These are phyloP conservation scores for Solanum boliviense DNA, from an alignment of 257 asterid genomes.

Conservation along the genomic window DNA sequence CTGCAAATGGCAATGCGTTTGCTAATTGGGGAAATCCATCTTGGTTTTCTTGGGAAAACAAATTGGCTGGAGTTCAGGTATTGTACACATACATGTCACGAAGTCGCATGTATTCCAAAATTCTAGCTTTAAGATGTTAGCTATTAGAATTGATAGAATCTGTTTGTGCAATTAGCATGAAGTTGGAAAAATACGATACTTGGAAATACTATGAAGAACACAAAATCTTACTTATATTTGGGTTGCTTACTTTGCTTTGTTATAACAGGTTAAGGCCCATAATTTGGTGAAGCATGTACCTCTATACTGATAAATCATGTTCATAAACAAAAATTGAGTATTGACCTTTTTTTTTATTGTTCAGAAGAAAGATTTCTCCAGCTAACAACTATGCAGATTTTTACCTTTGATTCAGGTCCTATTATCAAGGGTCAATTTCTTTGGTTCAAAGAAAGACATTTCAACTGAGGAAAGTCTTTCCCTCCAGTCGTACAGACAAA, in stretches of 20 bases:
- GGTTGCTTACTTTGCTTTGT: neutral
- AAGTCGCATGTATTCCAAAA: neutral
- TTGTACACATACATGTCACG: neutral
- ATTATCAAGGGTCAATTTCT: constrained; percentile 44
- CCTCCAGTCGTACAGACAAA: constrained; percentile 43
- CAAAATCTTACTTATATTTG: neutral
- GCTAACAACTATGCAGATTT: neutral
- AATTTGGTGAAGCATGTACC: neutral
- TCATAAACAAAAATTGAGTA: neutral
- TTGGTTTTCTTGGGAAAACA: constrained; percentile 65
- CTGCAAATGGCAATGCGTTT: constrained; percentile 26
- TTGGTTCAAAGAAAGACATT: constrained; percentile 20
- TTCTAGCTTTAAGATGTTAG: neutral
- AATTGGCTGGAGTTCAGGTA: constrained; percentile 57
- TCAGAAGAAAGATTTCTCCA: neutral
- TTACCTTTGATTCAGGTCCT: constrained; percentile 26
- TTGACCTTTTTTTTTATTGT: neutral
- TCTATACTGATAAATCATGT: neutral
- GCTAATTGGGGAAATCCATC: constrained; percentile 42
- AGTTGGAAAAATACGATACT: neutral
- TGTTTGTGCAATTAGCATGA: neutral
- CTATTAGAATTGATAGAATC: neutral
- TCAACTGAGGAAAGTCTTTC: constrained; percentile 31
- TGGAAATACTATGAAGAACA: neutral
- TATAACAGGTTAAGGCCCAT: neutral